These are phyloP conservation scores for Amanita pallidorosea DNA, from an alignment of 768 basidiomycete genomes.

Conservation along the genomic window DNA sequence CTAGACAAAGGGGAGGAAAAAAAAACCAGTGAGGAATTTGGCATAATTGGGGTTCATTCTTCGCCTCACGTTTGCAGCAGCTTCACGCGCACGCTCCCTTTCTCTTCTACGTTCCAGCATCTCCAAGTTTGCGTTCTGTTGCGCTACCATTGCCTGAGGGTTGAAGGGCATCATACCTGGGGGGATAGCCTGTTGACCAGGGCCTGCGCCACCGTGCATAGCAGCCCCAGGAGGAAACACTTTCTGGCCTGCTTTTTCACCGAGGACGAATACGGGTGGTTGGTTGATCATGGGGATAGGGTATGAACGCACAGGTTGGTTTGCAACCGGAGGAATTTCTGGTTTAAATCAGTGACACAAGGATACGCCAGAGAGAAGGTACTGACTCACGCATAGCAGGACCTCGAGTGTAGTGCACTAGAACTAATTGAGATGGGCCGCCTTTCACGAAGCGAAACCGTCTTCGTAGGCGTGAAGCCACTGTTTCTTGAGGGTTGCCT, in stretches of 20 bases:
- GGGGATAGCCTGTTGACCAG: slow-evolving; percentile 17
- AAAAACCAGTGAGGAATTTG: background rate
- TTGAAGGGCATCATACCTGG: slow-evolving; percentile 22
- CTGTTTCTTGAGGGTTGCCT: slow-evolving; percentile 36
- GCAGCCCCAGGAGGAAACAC: slow-evolving; percentile 28
- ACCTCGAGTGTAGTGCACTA: slow-evolving; percentile 70
- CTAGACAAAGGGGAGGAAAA: slow-evolving; percentile 13
- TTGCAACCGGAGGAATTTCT: slow-evolving; percentile 54
- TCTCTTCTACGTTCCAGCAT: slow-evolving; percentile 56
- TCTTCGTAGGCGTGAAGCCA: slow-evolving; percentile 58
- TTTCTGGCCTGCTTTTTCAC: slow-evolving; percentile 67
- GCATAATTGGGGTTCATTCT: background rate
- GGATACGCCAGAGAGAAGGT: slow-evolving; percentile 2
- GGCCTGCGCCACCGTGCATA: slow-evolving; percentile 17
- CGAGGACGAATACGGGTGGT: slow-evolving; percentile 57
- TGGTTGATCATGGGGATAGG: slow-evolving; percentile 61
- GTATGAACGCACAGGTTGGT: slow-evolving; percentile 57
- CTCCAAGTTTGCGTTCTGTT: slow-evolving; percentile 67
- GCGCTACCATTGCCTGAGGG: slow-evolving; percentile 59
- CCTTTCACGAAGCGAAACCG: slow-evolving; percentile 67
- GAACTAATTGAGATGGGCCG: slow-evolving; percentile 60
- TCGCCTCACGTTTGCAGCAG: slow-evolving; percentile 13
- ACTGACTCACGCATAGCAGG: slow-evolving; percentile 45
- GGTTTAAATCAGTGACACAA: slow-evolving; percentile 1
- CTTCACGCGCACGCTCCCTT: slow-evolving; percentile 36